A percentile compares a stretch with the other conserved stretches of the same genome.
phyloP scores from a whole-genome alignment of 2,329 filamentous ascomycete species.

The Cercospora sojina region DNA sequence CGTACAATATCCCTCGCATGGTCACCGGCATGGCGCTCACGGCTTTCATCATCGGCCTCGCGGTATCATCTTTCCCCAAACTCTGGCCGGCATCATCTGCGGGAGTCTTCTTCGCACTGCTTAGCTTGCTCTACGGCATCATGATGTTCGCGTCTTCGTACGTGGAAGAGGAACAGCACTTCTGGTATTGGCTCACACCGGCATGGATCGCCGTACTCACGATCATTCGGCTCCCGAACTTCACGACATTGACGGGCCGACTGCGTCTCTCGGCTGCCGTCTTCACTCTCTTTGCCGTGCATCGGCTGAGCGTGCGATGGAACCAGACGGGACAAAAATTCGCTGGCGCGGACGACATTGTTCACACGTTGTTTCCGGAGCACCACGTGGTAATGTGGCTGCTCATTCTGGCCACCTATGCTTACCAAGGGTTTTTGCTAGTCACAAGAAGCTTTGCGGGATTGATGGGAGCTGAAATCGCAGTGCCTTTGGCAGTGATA shows the following conservation, averaged over 20 bases:
- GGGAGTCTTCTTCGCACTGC: conserved; percentile 41
- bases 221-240: conserved; percentile 10
- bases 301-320: conserved; percentile 74
- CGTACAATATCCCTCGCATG: conserved; percentile 74
- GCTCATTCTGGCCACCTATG: conserved; percentile 68
- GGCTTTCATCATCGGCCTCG: conserved; percentile 43
- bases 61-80: conserved; percentile 36
- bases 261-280: conserved; percentile 21
- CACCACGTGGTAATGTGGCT: conserved; percentile 71
- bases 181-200: conserved; percentile 90
- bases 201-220: conserved; percentile 58
- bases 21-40: conserved; percentile 47
- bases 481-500: conserved; percentile 40
- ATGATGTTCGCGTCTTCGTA: conserved; percentile 99
- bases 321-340: conserved; percentile 98
- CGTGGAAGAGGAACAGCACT: conserved; percentile 97
- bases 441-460: conserved; percentile 34
- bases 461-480: conserved; percentile 32
- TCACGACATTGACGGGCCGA: not conserved
- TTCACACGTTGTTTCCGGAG: conserved; percentile 65
- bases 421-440: conserved; percentile 55
- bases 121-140: conserved; percentile 59
- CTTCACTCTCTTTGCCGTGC: conserved; percentile 53
- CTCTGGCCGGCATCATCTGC: conserved; percentile 47
- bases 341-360: conserved; percentile 84